These are phyloP conservation scores for Boletus hoseneyae DNA, from an alignment of 1,284 basidiomycete species.

Conservation along the genomic window DNA sequence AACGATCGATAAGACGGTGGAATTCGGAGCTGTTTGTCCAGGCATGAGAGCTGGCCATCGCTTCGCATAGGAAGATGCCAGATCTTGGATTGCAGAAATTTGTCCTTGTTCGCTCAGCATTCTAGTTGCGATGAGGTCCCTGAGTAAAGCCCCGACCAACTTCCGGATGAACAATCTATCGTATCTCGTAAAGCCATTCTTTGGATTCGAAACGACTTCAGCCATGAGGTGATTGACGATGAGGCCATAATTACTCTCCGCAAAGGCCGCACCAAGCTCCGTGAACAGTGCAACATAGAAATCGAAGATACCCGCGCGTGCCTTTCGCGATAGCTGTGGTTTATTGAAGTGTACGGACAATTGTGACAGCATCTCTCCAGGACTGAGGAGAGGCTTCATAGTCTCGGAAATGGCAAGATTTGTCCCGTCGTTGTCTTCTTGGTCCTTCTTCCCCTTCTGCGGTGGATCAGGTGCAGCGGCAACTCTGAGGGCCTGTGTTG, in stretches of 20 bases:
- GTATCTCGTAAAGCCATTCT: constrained; percentile 58
- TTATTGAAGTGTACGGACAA: constrained; percentile 83
- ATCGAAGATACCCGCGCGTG: constrained; percentile 84
- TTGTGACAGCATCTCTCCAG: constrained; percentile 78
- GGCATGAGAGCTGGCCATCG: constrained; percentile 93
- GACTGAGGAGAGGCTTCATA: constrained; percentile 71
- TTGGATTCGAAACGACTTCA: constrained; percentile 66
- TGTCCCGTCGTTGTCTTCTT: constrained; percentile 51
- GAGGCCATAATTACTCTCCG: constrained; percentile 80
- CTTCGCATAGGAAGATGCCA: constrained; percentile 79
- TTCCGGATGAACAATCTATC: constrained; percentile 75
- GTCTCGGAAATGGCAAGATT: constrained; percentile 52
- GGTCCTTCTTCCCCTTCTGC: constrained; percentile 66
- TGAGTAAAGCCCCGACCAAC: constrained; percentile 72
- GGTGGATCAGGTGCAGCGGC: constrained; percentile 45
- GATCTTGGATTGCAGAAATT: constrained; percentile 85
- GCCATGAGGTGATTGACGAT: constrained; percentile 77
- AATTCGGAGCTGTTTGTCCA: constrained; percentile 70
- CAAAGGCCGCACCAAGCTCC: constrained; percentile 73
- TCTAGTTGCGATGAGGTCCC: constrained; percentile 84
- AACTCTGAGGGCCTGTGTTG: constrained; percentile 76
- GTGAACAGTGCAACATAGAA: constrained; percentile 82
- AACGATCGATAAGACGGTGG: constrained; percentile 72
- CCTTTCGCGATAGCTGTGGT: constrained; percentile 61
- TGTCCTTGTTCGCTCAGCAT: constrained; percentile 93